Evolutionary conservation across 306 rosid genomes (phyloP).

Genomic region (Ormosia emarginata): DNA sequence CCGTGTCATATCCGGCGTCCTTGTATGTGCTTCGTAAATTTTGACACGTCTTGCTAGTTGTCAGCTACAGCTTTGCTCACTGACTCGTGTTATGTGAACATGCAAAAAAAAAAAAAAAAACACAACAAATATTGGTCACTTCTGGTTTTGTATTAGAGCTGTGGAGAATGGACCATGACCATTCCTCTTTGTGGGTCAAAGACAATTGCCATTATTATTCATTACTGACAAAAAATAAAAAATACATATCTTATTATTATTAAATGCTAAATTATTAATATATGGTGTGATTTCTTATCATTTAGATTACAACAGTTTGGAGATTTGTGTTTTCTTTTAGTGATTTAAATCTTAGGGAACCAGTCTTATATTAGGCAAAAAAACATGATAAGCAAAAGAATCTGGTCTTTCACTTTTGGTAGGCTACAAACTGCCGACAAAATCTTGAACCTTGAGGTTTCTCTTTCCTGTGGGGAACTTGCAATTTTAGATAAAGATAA

Average conservation of each 20-base stretch:
- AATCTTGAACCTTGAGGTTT: conserved; percentile 11
- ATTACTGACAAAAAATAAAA: neutral
- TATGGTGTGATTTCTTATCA: neutral
- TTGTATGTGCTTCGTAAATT: too few species aligned
- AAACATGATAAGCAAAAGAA: neutral
- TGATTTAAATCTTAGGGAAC: neutral
- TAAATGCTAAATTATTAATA: neutral
- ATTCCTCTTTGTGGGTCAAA: neutral
- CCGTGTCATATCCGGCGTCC: too few species aligned
- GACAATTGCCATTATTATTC: neutral
- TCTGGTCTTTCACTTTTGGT: neutral
- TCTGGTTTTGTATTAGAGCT: neutral
- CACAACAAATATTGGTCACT: neutral
- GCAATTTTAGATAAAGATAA: neutral
- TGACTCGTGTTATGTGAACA: neutral
- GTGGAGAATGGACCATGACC: neutral
- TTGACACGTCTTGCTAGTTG: neutral
- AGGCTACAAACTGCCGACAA: neutral
- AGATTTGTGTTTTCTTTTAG: neutral
- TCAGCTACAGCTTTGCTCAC: neutral
- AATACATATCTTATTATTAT: neutral
- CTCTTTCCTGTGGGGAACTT: neutral
- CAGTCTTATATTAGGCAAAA: neutral
- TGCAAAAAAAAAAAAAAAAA: neutral
- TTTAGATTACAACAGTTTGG: neutral